A percentile compares a stretch with the other conserved stretches of the same genome.
phyloP scores from a whole-genome alignment of 495 filamentous ascomycete species.

The Tuber magnatum region DNA sequence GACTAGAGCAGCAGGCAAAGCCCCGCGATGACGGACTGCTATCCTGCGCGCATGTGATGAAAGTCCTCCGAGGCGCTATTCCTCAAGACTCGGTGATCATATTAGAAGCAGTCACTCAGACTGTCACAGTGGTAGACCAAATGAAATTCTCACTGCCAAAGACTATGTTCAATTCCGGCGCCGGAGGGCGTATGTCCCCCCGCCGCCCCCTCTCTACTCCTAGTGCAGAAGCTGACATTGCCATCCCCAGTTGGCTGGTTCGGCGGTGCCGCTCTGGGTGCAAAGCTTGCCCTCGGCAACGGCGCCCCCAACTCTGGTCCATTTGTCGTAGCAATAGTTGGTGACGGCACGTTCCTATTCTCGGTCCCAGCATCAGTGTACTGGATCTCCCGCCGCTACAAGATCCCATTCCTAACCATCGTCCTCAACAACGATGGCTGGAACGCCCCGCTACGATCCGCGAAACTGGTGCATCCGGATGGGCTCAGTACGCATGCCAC shows the following conservation, averaged over 20 bases:
- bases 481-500: slow-evolving; percentile 68
- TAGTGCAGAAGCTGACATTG: slow-evolving; percentile 5
- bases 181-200: slow-evolving; percentile 55
- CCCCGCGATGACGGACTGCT: slow-evolving; percentile 59
- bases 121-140: slow-evolving; percentile 69
- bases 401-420: slow-evolving; percentile 81
- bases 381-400: slow-evolving; percentile 82
- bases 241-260: slow-evolving; percentile 65
- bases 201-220: background rate
- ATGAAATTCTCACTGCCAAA: slow-evolving; percentile 69
- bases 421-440: slow-evolving; percentile 93
- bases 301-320: slow-evolving; percentile 55
- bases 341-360: slow-evolving; percentile 88
- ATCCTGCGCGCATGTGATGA: slow-evolving; percentile 63
- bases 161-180: slow-evolving; percentile 88
- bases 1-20: slow-evolving; percentile 52
- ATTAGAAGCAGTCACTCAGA: slow-evolving; percentile 84
- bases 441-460: slow-evolving; percentile 72
- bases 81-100: slow-evolving; percentile 76
- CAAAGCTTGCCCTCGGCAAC: slow-evolving; percentile 72
- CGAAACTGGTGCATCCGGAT: slow-evolving; percentile 76
- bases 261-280: slow-evolving; percentile 79
- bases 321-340: slow-evolving; percentile 89
- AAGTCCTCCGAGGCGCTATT: slow-evolving; percentile 55
- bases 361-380: slow-evolving; percentile 83